These are phyloP conservation scores for Pestalotiopsis fici DNA, from an alignment of 2,329 filamentous ascomycete genomes.

Conservation along the genomic window DNA sequence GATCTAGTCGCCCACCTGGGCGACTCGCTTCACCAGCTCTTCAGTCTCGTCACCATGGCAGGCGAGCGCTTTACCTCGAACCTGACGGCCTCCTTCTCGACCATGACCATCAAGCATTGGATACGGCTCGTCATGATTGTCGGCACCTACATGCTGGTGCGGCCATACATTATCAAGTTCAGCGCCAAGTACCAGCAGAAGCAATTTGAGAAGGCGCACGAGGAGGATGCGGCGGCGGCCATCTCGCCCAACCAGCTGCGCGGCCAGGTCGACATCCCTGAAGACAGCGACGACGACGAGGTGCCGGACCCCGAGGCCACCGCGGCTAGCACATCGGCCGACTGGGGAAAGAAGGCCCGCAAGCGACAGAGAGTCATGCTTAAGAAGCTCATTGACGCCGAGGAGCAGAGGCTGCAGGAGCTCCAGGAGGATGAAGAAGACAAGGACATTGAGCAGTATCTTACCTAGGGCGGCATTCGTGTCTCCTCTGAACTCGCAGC, in stretches of 20 bases:
- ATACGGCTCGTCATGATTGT: conserved; percentile 73
- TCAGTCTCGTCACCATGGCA: conserved; percentile 21
- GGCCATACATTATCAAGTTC: conserved; percentile 72
- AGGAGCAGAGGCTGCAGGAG: conserved; percentile 60
- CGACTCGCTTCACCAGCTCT: conserved; percentile 27
- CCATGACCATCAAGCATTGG: conserved; percentile 54
- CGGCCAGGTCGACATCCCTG: conserved; percentile 53
- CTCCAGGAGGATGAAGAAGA: conserved; percentile 65
- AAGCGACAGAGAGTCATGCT: conserved; percentile 68
- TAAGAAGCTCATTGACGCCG: conserved; percentile 63
- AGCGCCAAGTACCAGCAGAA: conserved; percentile 64
- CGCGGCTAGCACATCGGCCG: conserved; percentile 48
- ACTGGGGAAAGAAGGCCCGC: conserved; percentile 73
- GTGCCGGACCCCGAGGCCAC: conserved; percentile 36
- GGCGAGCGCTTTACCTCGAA: conserved; percentile 47
- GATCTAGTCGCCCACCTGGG: conserved; percentile 29
- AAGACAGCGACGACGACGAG: conserved; percentile 53
- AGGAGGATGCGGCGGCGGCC: conserved; percentile 46
- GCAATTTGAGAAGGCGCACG: conserved; percentile 61
- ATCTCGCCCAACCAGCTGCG: conserved; percentile 68
- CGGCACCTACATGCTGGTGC: conserved; percentile 71
- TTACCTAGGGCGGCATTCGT: conserved; percentile 39
- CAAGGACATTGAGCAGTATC: conserved; percentile 73
- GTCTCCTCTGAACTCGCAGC: not conserved
- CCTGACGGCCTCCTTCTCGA: conserved; percentile 46